Evolutionary conservation across 1,284 basidiomycete genomes (phyloP).

Genomic region (Tilletia indica): DNA sequence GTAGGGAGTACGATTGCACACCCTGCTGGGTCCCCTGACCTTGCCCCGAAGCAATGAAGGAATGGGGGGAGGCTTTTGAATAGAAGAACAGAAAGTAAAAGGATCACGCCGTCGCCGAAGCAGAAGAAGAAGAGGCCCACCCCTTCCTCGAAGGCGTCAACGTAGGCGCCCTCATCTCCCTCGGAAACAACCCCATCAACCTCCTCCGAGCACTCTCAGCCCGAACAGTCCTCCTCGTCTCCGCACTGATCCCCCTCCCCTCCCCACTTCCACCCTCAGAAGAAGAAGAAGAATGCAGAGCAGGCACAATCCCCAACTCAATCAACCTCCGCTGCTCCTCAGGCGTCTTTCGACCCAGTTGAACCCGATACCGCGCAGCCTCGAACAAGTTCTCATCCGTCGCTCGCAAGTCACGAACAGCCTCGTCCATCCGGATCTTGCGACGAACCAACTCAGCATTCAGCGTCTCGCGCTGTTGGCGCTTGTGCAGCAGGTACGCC

Average conservation of each 20-base stretch:
- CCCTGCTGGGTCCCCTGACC: too few species aligned
- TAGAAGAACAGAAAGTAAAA: not conserved
- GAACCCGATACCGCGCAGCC: constrained; percentile 43
- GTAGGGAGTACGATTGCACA: too few species aligned
- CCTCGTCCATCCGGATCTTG: constrained; percentile 42
- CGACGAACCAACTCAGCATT: constrained; percentile 35
- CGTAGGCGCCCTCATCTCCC: constrained; percentile 51
- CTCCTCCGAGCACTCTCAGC: constrained; percentile 27
- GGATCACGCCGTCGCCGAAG: not conserved
- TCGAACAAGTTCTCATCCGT: constrained; percentile 35
- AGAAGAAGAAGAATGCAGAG: not conserved
- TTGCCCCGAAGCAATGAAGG: too few species aligned
- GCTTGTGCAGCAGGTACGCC: constrained; percentile 79
- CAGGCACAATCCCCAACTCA: constrained; percentile 37
- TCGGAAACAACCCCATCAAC: constrained; percentile 49
- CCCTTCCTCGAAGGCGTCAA: constrained; percentile 39
- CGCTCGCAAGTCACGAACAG: constrained; percentile 33
- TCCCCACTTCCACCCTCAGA: constrained; percentile 27
- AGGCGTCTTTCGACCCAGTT: constrained; percentile 43
- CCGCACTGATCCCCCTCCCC: constrained; percentile 30
- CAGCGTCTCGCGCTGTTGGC: constrained; percentile 66
- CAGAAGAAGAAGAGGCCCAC: constrained; percentile 28
- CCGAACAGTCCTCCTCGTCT: constrained; percentile 25
- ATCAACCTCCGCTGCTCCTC: constrained; percentile 44
- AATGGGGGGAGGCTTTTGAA: not conserved